Evolutionary conservation across 352 stramenopile genomes (phyloP).

Genomic region (Phytopythium cucurbitacearum): DNA sequence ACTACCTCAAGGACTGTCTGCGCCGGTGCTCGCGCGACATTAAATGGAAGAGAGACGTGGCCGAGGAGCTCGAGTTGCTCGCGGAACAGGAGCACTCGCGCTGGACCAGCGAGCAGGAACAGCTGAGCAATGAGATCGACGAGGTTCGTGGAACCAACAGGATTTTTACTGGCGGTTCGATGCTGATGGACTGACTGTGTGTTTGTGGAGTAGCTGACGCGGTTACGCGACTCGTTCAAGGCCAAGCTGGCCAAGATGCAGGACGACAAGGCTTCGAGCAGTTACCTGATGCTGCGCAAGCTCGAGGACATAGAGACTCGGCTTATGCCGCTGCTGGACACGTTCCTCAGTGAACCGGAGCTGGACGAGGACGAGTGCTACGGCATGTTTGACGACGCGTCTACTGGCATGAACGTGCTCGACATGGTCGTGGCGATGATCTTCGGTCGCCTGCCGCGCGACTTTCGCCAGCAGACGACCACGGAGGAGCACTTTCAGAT

Average conservation of each 20-base stretch:
- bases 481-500: constrained; percentile 71
- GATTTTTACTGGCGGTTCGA: too few species aligned
- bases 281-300: constrained; percentile 66
- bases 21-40: constrained; percentile 70
- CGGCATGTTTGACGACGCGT: constrained; percentile 32
- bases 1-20: constrained; percentile 79
- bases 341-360: constrained; percentile 52
- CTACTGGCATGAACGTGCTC: constrained; percentile 67
- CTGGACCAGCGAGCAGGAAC: constrained; percentile 39
- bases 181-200: neutral
- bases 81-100: constrained; percentile 55
- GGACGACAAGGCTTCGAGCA: constrained; percentile 17
- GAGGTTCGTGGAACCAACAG: constrained; percentile 18
- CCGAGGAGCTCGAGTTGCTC: constrained; percentile 62
- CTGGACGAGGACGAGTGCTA: constrained; percentile 44
- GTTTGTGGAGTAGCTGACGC: constrained; percentile 28
- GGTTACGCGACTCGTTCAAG: constrained; percentile 66
- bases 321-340: constrained; percentile 50
- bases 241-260: constrained; percentile 42
- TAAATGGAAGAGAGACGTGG: constrained; percentile 75
- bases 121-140: constrained; percentile 73
- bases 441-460: constrained; percentile 74
- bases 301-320: constrained; percentile 79
- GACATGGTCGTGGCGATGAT: constrained; percentile 87
- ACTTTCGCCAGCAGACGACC: constrained; percentile 43